Base-by-base conservation (phyloP, 352 stramenopile genomes). In the Lagenidium sp. region DNA sequence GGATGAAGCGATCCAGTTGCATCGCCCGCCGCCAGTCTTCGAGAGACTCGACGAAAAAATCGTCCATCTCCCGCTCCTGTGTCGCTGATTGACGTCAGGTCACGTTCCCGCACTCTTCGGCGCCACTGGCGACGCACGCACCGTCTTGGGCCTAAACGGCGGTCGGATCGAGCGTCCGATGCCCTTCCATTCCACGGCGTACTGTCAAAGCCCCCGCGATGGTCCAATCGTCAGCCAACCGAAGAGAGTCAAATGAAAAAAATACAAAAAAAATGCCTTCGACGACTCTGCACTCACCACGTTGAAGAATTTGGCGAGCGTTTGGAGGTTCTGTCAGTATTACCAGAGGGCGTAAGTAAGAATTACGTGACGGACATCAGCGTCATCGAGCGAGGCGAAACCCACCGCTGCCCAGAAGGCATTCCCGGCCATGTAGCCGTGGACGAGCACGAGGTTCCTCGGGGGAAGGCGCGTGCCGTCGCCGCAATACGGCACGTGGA, bases 161-260 rank as follows among this genome's bases (percentile, higher is more conserved):
- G 78, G 75, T 1, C 78, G 78, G 32, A 82, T 66, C 0, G 75
- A 88, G 15, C 78, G 75, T 24, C 78, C 78, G 25, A 86, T 84
- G 19, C 78, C 78, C 44, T 79, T 83, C 78, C 78, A 91, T 23
- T 91, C 78, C 21, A 91, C 78, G 10, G 78, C 75, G 38, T 86
- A 91, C 78, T 89, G 18, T 21, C 29, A 3, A 52, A 26, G 36
- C 6, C 45, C 19, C 24, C n/a, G n/a, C n/a, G n/a, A 15, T 16
- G 16, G 11, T 38, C 15, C 16, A 16, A 30, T 16, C 4, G 16
- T 18, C 15, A 44, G n/a, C n/a, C n/a, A n/a, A n/a, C n/a, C n/a
- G n/a, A n/a, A 32, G 28, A 32, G 28, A 32, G 28, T 13, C 8
- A 32, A 15, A 32, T 13, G 28, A 32, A 32, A 15, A 32, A 32